Conservation (phyloP, 2,329 filamentous ascomycete genomes). For the Tolypocladium guangdongense region DNA sequence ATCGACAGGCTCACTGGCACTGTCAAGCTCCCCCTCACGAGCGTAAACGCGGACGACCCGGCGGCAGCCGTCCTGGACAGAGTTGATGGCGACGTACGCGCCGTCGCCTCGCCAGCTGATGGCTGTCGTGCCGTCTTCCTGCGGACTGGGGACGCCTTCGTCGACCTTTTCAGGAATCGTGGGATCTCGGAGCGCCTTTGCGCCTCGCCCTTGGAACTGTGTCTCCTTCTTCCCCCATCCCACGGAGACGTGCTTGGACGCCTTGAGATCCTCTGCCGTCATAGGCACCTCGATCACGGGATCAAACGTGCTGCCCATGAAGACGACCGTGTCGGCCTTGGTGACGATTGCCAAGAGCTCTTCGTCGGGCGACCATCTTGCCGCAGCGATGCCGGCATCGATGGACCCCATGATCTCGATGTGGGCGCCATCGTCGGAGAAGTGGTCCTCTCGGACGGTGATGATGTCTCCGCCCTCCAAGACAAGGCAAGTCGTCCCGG, state of each 20-base stretch:
- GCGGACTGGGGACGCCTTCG: slow-evolving; percentile 60
- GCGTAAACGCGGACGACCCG: slow-evolving; percentile 84
- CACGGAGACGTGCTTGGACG: slow-evolving; percentile 90
- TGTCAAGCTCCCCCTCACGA: slow-evolving; percentile 80
- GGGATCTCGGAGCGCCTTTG: slow-evolving; percentile 77
- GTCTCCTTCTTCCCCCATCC: slow-evolving; percentile 98
- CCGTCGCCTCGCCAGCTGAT: slow-evolving; percentile 96
- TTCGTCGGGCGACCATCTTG: slow-evolving; percentile 90
- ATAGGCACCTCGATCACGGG: slow-evolving; percentile 66
- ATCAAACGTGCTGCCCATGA: slow-evolving; percentile 91
- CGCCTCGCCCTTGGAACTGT: slow-evolving; percentile 88
- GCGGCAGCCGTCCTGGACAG: slow-evolving; percentile 55
- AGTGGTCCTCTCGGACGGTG: slow-evolving; percentile 57
- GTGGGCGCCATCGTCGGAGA: slow-evolving; percentile 50
- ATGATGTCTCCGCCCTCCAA: slow-evolving; percentile 87
- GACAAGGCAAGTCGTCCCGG: slow-evolving; percentile 65
- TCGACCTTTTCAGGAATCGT: slow-evolving; percentile 91
- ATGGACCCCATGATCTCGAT: slow-evolving; percentile 95
- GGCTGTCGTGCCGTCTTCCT: slow-evolving; percentile 60
- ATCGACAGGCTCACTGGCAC: slow-evolving; percentile 90
- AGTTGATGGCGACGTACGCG: slow-evolving; percentile 79
- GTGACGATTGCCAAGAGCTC: slow-evolving; percentile 81
- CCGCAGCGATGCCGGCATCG: slow-evolving; percentile 80
- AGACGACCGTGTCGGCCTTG: slow-evolving; percentile 64
- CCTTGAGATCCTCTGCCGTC: slow-evolving; percentile 64